Base-by-base conservation (phyloP, 352 stramenopile genomes). In the Pythium scleroteichum region DNA sequence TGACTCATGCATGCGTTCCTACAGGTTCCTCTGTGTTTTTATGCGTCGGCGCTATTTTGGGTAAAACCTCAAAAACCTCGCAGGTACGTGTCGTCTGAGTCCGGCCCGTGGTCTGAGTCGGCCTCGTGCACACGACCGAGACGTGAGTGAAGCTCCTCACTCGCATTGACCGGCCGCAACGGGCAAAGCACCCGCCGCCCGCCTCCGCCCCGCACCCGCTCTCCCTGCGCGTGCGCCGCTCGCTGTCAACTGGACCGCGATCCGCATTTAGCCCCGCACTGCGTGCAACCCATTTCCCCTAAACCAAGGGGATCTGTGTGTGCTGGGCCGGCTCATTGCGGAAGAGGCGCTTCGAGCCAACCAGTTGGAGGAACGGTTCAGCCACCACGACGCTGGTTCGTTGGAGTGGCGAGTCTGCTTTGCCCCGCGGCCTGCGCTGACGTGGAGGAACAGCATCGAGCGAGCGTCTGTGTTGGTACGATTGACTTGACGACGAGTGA, bases 331-430 rank as follows among this genome's bases (percentile, higher is more conserved):
- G 29, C 48, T 19, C 47, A 41, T 27, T 57, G 50, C 50, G 50
- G 33, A 57, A 57, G 50, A 57, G 50, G 50, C 50, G 27, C 27
- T 29, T 17, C 19, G 24, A 26, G 46, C 46, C 46, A 53, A 29
- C 20, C 38, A 24, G 46, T 19, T n/a, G 46, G 46, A 7, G 27
- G 48, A 7, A 39, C 40, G 22, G 26, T 32, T 32, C 19, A 19
- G 29, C 29, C 29, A 35, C 29, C 29, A 35, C 29, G 29, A 35
- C 29, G 29, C 29, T 35, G 29, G 29, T 35, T 35, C 29, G 29
- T 10, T 10, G 29, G 29, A 10, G 29, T 10, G 29, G 29, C 20
- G 16, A 51, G 52, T 38, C n/a, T 51, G 52, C 40, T 50, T 50
- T 59, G 51, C 51, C 51, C 51, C 51, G 39, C 35, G 38, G 29